Percentiles rank a stretch among this genome's conserved stretches.
phyloP scores from a whole-genome alignment of 2,329 filamentous ascomycete species.

The Rhytidhysteron rufulum region DNA sequence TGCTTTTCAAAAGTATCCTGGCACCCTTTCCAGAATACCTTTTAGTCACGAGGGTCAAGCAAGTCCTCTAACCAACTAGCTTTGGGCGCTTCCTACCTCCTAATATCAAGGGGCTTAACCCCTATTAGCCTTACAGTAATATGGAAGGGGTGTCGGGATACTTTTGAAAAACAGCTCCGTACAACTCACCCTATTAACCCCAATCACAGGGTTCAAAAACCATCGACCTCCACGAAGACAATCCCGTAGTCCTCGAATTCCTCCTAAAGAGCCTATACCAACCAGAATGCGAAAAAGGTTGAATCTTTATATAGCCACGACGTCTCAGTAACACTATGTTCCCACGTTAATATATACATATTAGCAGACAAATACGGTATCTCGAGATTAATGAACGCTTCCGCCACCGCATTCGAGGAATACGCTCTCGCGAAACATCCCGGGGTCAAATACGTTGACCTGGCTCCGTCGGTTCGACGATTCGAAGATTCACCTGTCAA shows the following conservation, averaged over 20 bases:
- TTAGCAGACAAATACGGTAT: background rate
- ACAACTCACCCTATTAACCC: too few relatives aligned
- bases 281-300: background rate
- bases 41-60: too few relatives aligned
- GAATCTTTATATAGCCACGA: background rate
- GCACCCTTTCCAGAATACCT: too few relatives aligned
- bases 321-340: background rate
- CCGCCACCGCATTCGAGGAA: background rate
- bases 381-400: background rate
- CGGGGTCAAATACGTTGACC: too few relatives aligned
- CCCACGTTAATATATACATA: background rate
- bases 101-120: too few relatives aligned
- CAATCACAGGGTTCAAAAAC: too few relatives aligned
- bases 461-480: background rate
- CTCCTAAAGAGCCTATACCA: constrained; percentile 14
- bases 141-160: background rate
- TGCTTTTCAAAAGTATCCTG: constrained; percentile 2
- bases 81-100: too few relatives aligned
- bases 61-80: too few relatives aligned
- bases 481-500: background rate
- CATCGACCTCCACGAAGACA: constrained; percentile 13
- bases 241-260: constrained; percentile 9
- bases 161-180: constrained; percentile 6
- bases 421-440: too few relatives aligned
- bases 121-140: too few relatives aligned